A percentile compares a stretch with the other conserved stretches of the same genome.
Conservation (phyloP, 116 monocot genomes). For the Phalaenopsis hybrid region DNA sequence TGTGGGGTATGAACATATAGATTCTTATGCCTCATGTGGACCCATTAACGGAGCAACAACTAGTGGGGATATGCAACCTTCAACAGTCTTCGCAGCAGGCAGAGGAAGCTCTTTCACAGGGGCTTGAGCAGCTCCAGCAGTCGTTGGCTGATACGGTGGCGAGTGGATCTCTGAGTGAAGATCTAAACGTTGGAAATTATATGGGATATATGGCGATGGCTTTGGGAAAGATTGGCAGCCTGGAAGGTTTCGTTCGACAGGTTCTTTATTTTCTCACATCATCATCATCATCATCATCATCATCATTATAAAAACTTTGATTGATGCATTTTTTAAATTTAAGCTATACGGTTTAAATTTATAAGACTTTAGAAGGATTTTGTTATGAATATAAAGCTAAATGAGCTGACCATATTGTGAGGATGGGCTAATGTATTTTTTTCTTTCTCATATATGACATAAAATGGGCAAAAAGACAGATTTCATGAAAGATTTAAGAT, state of each 20-base stretch:
- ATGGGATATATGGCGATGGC: conserved; percentile 89
- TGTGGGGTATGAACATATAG: conserved; percentile 15
- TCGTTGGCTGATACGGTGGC: conserved; percentile 71
- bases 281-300: neutral
- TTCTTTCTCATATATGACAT: too few relatives aligned
- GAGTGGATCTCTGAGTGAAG: conserved; percentile 43
- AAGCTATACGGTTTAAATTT: too few relatives aligned
- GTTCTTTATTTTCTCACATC: conserved; percentile 15
- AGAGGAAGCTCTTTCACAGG: conserved; percentile 93
- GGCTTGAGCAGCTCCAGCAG: conserved; percentile 74
- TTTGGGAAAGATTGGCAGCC: conserved; percentile 57
- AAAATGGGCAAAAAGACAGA: too few relatives aligned
- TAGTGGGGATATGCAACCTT: conserved; percentile 63
- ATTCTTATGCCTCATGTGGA: conserved; percentile 70
- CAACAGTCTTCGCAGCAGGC: conserved; percentile 88
- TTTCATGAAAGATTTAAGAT: too few relatives aligned
- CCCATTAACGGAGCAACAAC: conserved; percentile 86
- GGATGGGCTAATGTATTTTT: too few relatives aligned
- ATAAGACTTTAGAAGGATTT: too few relatives aligned
- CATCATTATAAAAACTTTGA: too few relatives aligned
- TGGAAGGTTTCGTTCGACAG: conserved; percentile 80
- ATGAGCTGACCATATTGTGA: too few relatives aligned
- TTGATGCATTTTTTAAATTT: too few relatives aligned
- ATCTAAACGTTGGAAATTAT: conserved; percentile 38
- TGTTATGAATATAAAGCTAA: too few relatives aligned